Evolutionary conservation across 257 asterid species (phyloP), one percentile per base, ranked within the genome.

Genomic region (Solanum tacnaense): DNA sequence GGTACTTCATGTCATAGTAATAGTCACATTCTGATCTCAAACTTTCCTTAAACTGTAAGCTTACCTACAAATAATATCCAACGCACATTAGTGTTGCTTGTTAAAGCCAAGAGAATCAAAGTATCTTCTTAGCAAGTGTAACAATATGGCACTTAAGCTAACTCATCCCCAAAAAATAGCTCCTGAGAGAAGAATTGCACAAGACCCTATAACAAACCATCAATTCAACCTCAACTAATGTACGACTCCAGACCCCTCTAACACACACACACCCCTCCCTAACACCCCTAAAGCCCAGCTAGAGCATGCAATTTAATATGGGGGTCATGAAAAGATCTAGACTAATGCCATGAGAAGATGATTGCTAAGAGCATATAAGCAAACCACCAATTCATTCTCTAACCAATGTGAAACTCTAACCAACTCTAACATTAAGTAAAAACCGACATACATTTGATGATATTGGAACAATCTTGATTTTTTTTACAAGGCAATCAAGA

Each of bases 1-100:
- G 88, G 88, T 94, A 96, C 93, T 88, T 92, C 93, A 88, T 94
- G 88, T 96, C 93, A 86, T 82, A 95, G 78, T 92, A 96, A 56
- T 84, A 95, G 78, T 94, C 98, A 86, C 89, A 93, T 4, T 87
- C 49, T 41, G 86, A 71, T 82, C 9, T 87, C 18, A 86, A 52
- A 3, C 67, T 75, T 65, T 88, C 91, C 88, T 83, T 88, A 67
- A 70, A 56, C 4, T 83, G 84, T 7, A 12, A 18, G 38, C 87
- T 88, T 39, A 34, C 92, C 99, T 96, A 73, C 70, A 86, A 38
- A 73, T 87, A 18, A 92, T 13, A 84, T 5, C 81, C 21, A 12
- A 87, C 75, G 38, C 13, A 2, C 52, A 25, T 62, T 46, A 74
- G 67, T 27, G 10, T 10, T 68, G 68, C 27, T 5, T 68, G 46